Percentiles rank a stretch among this genome's conserved stretches.
These are phyloP conservation scores for Pseudopyricularia javanii DNA, from an alignment of 2,329 filamentous ascomycete species.

Conservation along the genomic window DNA sequence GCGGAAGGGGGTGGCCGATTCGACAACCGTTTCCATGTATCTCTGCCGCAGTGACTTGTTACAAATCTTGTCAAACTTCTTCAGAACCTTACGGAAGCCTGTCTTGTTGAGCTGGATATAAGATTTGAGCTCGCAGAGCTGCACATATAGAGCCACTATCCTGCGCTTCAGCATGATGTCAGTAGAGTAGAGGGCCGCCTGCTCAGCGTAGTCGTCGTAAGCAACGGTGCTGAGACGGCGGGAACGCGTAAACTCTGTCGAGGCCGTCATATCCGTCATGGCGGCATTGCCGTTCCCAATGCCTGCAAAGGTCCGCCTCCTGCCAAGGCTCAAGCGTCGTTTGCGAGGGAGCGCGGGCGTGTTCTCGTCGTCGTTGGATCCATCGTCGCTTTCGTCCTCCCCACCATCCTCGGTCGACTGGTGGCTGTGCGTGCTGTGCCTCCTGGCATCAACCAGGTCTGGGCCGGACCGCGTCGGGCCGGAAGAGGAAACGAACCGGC, in stretches of 20 bases:
- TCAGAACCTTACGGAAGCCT: conserved; percentile 89
- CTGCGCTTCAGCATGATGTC: conserved; percentile 87
- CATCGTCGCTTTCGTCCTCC: conserved; percentile 53
- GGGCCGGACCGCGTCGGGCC: background rate
- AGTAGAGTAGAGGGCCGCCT: conserved; percentile 52
- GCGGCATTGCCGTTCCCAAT: conserved; percentile 15
- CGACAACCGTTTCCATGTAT: conserved; percentile 66
- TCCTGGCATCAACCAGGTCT: conserved; percentile 9
- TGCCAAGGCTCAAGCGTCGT: conserved; percentile 22
- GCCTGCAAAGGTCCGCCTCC: conserved; percentile 1
- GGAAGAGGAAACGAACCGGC: background rate
- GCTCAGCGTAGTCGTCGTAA: conserved; percentile 70
- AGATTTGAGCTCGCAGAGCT: conserved; percentile 88
- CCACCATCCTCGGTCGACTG: conserved; percentile 42
- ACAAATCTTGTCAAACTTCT: conserved; percentile 97
- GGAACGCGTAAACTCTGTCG: conserved; percentile 46
- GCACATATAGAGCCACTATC: conserved; percentile 76
- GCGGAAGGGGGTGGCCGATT: conserved; percentile 71
- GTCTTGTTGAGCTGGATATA: conserved; percentile 95
- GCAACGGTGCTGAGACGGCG: conserved; percentile 49
- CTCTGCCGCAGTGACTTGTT: conserved; percentile 65
- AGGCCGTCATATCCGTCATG: conserved; percentile 44
- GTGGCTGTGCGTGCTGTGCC: conserved; percentile 25
- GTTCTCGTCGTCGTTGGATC: conserved; percentile 39
- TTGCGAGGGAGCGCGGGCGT: conserved; percentile 37